Evolutionary conservation across 1,284 basidiomycete species (phyloP).

Genomic region (Trichosporon sp.): DNA sequence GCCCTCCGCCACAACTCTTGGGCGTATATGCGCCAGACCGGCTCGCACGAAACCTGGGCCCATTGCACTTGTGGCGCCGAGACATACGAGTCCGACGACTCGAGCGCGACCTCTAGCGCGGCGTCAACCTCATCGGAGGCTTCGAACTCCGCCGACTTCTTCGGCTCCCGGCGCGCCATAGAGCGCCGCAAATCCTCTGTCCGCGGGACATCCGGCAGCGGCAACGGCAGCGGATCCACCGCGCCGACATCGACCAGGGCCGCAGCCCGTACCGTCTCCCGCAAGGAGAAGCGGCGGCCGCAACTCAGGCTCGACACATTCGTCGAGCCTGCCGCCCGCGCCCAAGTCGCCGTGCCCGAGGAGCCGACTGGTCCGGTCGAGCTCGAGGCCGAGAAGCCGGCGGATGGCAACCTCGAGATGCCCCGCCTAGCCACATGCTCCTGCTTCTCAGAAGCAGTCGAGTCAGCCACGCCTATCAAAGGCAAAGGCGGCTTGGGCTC

Average conservation of each 20-base stretch:
- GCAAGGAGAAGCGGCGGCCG: neutral
- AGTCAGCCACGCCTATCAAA: neutral
- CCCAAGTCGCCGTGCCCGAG: too few species aligned
- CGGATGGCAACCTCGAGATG: neutral
- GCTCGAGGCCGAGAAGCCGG: too few species aligned
- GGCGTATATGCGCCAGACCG: neutral
- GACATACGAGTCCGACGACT: neutral
- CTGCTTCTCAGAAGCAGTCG: neutral
- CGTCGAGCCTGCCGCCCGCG: neutral
- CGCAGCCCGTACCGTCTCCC: neutral
- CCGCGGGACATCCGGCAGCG: too few species aligned
- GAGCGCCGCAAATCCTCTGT: neutral
- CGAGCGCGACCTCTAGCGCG: neutral
- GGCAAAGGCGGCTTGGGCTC: neutral
- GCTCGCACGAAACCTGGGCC: slow-evolving; percentile 6
- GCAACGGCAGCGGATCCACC: too few species aligned
- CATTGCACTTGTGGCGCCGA: neutral
- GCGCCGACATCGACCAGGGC: too few species aligned
- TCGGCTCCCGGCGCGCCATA: neutral
- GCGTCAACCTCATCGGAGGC: neutral
- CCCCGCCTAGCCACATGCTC: neutral
- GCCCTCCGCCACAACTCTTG: slow-evolving; percentile 1
- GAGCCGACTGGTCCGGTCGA: too few species aligned
- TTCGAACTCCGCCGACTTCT: neutral
- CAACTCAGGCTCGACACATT: neutral